Evolutionary conservation across 345 rosid genomes (phyloP).

Genomic region (Jatropha curcas): DNA sequence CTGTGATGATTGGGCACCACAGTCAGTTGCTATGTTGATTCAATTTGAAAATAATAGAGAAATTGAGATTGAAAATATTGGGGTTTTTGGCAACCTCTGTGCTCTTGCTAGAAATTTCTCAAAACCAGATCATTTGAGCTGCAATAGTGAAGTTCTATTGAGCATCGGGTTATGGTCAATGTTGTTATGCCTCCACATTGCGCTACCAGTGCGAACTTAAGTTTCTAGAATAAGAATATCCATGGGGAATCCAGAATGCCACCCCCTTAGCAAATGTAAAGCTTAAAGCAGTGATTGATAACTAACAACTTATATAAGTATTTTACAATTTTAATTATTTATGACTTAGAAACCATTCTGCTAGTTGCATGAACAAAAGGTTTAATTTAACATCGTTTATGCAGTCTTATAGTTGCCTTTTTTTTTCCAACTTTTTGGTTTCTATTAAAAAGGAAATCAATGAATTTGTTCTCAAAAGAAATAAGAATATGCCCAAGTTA

Average conservation of each 20-base stretch:
- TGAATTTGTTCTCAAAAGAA: background rate
- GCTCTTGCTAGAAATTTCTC: background rate
- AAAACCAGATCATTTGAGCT: background rate
- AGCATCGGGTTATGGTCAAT: background rate
- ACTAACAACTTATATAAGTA: background rate
- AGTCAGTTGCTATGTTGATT: background rate
- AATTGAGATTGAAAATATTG: background rate
- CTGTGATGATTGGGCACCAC: background rate
- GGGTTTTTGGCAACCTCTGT: background rate
- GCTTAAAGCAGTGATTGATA: background rate
- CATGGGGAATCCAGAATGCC: background rate
- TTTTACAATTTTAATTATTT: background rate
- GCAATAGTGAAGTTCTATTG: background rate
- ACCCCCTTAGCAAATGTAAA: background rate
- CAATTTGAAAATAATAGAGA: background rate
- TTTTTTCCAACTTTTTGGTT: too few species aligned
- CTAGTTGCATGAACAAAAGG: background rate
- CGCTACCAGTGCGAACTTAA: background rate
- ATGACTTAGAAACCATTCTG: background rate
- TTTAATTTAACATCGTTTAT: too few species aligned
- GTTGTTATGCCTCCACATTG: background rate
- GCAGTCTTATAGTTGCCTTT: background rate
- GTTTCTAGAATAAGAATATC: background rate
- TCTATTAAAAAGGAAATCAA: background rate
- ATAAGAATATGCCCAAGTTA: too few species aligned